Conservation (phyloP, 2,329 filamentous ascomycete species). For the Xylariaceae sp. region DNA sequence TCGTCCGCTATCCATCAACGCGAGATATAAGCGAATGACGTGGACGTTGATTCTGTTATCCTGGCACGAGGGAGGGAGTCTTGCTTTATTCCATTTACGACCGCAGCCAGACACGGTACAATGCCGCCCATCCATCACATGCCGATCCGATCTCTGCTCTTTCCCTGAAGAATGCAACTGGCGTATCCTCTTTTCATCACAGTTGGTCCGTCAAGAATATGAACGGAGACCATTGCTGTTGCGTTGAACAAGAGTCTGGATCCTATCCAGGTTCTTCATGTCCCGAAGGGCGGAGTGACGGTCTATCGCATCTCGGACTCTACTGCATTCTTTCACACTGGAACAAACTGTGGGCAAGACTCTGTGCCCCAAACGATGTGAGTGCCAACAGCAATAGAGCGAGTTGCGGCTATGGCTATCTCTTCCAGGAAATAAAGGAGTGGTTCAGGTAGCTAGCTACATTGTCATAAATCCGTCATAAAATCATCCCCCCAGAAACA, state of each 20-base stretch:
- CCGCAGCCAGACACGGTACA: conserved; percentile 4
- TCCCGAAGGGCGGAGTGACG: conserved; percentile 16
- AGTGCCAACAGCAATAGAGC: not conserved
- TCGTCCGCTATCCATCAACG: conserved; percentile 26
- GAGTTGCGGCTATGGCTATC: not conserved
- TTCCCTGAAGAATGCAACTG: conserved; percentile 19
- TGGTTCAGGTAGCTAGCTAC: not conserved
- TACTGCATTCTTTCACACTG: too few species aligned
- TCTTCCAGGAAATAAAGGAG: not conserved
- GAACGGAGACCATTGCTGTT: conserved; percentile 39
- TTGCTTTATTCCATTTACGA: conserved; percentile 33
- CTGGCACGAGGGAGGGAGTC: conserved; percentile 34
- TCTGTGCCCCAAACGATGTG: not conserved
- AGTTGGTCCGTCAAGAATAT: conserved; percentile 42
- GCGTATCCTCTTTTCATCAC: conserved; percentile 24
- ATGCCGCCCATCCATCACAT: conserved; percentile 10
- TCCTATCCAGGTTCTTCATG: conserved; percentile 42
- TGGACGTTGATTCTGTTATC: conserved; percentile 24
- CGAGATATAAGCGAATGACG: conserved; percentile 36
- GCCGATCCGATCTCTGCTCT: conserved; percentile 22
- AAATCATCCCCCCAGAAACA: too few species aligned
- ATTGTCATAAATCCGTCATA: not conserved
- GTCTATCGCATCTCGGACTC: not conserved
- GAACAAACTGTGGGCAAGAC: not conserved
- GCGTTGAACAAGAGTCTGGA: conserved; percentile 39